These are phyloP conservation scores for Phyllosticta ampelicida DNA, from an alignment of 2,329 filamentous ascomycete species.

Conservation along the genomic window DNA sequence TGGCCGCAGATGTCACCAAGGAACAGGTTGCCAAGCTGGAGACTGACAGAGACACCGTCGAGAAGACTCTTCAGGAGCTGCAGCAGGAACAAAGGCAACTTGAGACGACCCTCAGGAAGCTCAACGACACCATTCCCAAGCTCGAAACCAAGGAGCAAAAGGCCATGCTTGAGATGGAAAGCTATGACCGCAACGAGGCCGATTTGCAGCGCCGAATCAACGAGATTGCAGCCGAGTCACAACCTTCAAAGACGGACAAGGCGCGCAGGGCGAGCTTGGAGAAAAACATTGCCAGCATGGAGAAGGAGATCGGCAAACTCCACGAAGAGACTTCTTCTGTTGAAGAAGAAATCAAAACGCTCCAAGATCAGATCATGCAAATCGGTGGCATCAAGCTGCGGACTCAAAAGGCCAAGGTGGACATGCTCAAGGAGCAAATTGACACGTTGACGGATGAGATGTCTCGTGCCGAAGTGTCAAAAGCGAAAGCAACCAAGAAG, in stretches of 20 bases:
- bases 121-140: conserved; percentile 69
- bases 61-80: conserved; percentile 72
- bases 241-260: conserved; percentile 71
- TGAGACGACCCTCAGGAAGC: conserved; percentile 59
- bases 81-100: conserved; percentile 75
- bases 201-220: conserved; percentile 78
- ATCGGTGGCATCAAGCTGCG: conserved; percentile 89
- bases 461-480: conserved; percentile 76
- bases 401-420: conserved; percentile 81
- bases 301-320: conserved; percentile 69
- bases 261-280: conserved; percentile 60
- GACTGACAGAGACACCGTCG: conserved; percentile 71
- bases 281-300: conserved; percentile 64
- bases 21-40: conserved; percentile 86
- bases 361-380: conserved; percentile 98
- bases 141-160: conserved; percentile 90
- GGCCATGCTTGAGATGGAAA: conserved; percentile 77
- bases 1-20: conserved; percentile 74
- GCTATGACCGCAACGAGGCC: conserved; percentile 66
- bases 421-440: conserved; percentile 78
- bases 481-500: conserved; percentile 89
- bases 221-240: conserved; percentile 71
- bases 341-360: conserved; percentile 81
- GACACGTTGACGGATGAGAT: conserved; percentile 68
- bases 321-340: conserved; percentile 77